These are phyloP conservation scores for Diplotaxis tenuifolia DNA, from an alignment of 345 rosid species.

Conservation along the genomic window DNA sequence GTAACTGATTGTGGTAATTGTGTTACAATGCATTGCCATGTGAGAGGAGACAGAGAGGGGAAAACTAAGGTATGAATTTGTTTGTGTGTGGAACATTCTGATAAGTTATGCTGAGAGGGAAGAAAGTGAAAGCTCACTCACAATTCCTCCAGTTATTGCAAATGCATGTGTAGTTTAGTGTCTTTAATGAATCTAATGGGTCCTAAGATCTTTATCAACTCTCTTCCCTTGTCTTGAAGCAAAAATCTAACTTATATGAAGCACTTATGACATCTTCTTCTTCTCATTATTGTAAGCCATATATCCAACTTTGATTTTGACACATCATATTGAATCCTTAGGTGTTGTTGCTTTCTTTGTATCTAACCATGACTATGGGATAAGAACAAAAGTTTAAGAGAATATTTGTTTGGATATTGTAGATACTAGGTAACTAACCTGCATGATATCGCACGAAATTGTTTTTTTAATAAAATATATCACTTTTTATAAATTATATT, in stretches of 20 bases:
- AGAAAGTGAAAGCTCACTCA: conserved; percentile 32
- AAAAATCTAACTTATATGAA: conserved; percentile 10
- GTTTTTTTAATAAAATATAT: no score
- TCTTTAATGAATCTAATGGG: conserved; percentile 28
- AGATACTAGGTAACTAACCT: no score
- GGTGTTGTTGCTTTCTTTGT: conserved; percentile 5
- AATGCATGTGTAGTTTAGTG: neutral
- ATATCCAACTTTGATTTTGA: conserved; percentile 18
- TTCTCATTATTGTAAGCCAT: conserved; percentile 10
- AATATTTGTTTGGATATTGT: neutral
- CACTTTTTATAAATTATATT: no score
- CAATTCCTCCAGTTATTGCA: neutral
- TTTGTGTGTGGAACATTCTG: conserved; percentile 23
- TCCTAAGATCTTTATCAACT: conserved; percentile 14
- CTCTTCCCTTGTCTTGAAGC: conserved; percentile 28
- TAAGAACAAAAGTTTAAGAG: neutral
- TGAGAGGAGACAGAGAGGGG: neutral
- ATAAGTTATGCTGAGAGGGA: neutral
- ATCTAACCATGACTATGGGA: neutral
- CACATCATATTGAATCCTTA: neutral
- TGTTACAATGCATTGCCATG: conserved; percentile 14
- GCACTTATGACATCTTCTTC: conserved; percentile 11
- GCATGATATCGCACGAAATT: no score
- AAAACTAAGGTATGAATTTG: conserved; percentile 19
- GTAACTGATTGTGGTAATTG: neutral